Evolutionary conservation across 768 basidiomycete species (phyloP).

Genomic region (Podaxis mareebaensis): DNA sequence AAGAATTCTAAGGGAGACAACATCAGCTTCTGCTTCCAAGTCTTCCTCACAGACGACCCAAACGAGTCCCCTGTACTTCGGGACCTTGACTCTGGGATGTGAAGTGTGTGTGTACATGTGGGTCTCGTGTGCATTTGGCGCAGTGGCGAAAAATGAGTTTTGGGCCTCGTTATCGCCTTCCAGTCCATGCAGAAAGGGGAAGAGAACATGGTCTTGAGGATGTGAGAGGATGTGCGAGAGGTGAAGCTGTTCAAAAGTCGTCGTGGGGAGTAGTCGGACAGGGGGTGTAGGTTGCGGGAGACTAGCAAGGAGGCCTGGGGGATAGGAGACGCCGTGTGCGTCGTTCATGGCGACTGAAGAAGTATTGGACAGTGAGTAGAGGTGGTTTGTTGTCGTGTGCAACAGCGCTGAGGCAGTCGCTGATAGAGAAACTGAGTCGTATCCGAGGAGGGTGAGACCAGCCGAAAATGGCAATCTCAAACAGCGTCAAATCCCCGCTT

Average conservation of each 20-base stretch:
- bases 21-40: conserved; percentile 36
- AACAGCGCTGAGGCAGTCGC: conserved; percentile 4
- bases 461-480: conserved; percentile 11
- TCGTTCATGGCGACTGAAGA: background rate
- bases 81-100: conserved; percentile 28
- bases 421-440: conserved; percentile 3
- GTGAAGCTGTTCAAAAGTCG: conserved; percentile 61
- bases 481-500: conserved; percentile 13
- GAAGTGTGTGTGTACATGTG: conserved; percentile 5
- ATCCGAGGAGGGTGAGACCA: conserved; percentile 11
- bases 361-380: background rate
- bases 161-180: conserved; percentile 80
- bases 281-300: conserved; percentile 24
- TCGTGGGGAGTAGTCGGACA: conserved; percentile 35
- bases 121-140: conserved; percentile 18
- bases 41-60: conserved; percentile 84
- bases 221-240: conserved; percentile 65
- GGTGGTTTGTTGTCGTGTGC: background rate
- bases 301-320: conserved; percentile 24
- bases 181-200: conserved; percentile 88
- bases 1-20: conserved; percentile 35
- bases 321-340: conserved; percentile 27
- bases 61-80: conserved; percentile 69
- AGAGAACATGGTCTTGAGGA: conserved; percentile 78
- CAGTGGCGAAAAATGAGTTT: conserved; percentile 73